Base-by-base conservation (phyloP, 176 grass and related monocot species). In the Panicum miliaceum region DNA sequence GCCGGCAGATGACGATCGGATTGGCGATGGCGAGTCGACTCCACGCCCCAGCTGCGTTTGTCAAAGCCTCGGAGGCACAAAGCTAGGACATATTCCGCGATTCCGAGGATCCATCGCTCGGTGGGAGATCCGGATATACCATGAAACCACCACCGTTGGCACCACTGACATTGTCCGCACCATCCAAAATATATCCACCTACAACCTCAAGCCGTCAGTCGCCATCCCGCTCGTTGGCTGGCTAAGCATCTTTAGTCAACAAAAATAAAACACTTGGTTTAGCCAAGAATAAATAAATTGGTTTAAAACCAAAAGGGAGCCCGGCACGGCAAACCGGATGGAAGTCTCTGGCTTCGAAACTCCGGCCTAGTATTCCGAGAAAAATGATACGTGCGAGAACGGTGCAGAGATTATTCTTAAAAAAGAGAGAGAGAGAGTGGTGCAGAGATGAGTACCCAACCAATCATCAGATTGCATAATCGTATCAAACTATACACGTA, bases 121-220 rank as follows among this genome's bases (percentile, higher is more conserved):
- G 8, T 48, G 20, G 43, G 64, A 62, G 80, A 88, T 77, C 80
- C 80, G 86, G 8, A 84, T 88, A 88, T 79, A 25, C 73, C 40
- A 0, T 10, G 12, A 66, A 68, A 77, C 13, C 45, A 51, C 29
- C 3, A 53, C 7, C 4, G 29, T 7, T 7, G 19, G 26, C 40
- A 59, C 18, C 26, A 46, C 16, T 32, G 15, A 4, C 59, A 10
- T 20, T n/a, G 27, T 66, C 61, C 29, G 7, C 29, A 13, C 2
- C 43, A 37, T 35, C 43, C 9, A 12, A 46, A 78, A 16, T 43
- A 29, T 46, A 27, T 4, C n/a, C 4, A 2, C 27, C 48, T 22
- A 14, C 20, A 1, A n/a, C 66, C 35, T 68, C 18, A 41, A n/a
- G 3, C 10, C 3, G 29, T 32, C 29, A 32, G 2, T 32, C 29